These are phyloP conservation scores for Extremus antarcticus DNA, from an alignment of 495 filamentous ascomycete species.

Conservation along the genomic window DNA sequence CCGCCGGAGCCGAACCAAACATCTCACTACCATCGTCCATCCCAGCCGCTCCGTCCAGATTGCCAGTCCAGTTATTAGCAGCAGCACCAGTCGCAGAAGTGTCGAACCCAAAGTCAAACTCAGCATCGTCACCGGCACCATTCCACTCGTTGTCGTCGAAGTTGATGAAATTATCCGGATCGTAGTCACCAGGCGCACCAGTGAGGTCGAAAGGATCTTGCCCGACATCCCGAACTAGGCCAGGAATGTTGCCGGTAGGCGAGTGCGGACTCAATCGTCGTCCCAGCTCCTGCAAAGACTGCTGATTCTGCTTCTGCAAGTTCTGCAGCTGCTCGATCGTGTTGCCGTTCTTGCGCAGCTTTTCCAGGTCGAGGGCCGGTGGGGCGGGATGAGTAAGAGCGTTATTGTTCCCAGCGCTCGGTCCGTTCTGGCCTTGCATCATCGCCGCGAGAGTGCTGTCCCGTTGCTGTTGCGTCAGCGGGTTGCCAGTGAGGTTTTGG, in stretches of 20 bases:
- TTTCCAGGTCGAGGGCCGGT: constrained; percentile 52
- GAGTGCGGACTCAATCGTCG: constrained; percentile 64
- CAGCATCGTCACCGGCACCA: background rate
- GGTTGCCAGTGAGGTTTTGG: constrained; percentile 52
- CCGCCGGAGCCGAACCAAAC: constrained; percentile 1
- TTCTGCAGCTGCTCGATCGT: constrained; percentile 65
- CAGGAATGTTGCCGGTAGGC: constrained; percentile 70
- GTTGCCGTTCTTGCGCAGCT: constrained; percentile 33
- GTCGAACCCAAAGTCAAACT: constrained; percentile 14
- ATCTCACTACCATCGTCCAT: constrained; percentile 7
- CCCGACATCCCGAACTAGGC: constrained; percentile 42
- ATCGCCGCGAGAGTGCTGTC: constrained; percentile 72
- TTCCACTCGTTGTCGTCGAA: constrained; percentile 20
- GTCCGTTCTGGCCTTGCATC: constrained; percentile 40
- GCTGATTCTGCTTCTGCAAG: constrained; percentile 61
- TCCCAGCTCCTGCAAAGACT: constrained; percentile 59
- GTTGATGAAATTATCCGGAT: constrained; percentile 26
- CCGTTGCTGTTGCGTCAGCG: constrained; percentile 66
- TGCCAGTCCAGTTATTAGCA: constrained; percentile 1
- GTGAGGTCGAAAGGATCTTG: constrained; percentile 23
- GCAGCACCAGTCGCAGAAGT: background rate
- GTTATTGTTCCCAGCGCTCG: constrained; percentile 32
- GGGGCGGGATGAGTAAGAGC: constrained; percentile 51
- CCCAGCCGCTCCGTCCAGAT: background rate
- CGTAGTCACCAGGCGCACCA: constrained; percentile 27